phyloP scores from a whole-genome alignment of 345 rosid species.

The Hypericum androsaemum region DNA sequence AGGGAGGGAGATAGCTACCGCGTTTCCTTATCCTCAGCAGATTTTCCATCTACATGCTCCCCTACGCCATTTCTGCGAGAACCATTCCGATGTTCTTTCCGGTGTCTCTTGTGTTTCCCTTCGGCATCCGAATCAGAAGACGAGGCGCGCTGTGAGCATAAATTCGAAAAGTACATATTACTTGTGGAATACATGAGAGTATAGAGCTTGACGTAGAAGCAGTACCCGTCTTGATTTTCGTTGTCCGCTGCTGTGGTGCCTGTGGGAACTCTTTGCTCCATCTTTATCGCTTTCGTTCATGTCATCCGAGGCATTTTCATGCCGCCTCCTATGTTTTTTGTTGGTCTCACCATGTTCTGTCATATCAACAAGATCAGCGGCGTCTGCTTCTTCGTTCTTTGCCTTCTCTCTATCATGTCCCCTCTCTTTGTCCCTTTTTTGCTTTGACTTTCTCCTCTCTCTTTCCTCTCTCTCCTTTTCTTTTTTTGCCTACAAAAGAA shows the following conservation, averaged over 20 bases:
- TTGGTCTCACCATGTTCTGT: slow-evolving; percentile 39
- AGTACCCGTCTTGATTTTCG: slow-evolving; percentile 56
- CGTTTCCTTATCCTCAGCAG: slow-evolving; percentile 37
- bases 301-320: slow-evolving; percentile 35
- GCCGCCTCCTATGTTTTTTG: slow-evolving; percentile 52
- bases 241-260: slow-evolving; percentile 35
- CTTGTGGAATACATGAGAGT: background rate
- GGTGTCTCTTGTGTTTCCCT: slow-evolving; percentile 53
- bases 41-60: slow-evolving; percentile 90
- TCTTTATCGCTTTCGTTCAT: slow-evolving; percentile 45
- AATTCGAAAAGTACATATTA: background rate
- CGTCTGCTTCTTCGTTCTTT: slow-evolving; percentile 42
- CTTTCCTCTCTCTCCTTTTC: slow-evolving; percentile 62
- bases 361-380: slow-evolving; percentile 24
- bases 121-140: slow-evolving; percentile 60
- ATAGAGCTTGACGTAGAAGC: slow-evolving; percentile 1
- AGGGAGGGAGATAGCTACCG: slow-evolving; percentile 15
- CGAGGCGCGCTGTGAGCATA: slow-evolving; percentile 43
- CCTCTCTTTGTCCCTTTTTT: slow-evolving; percentile 62
- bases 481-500: slow-evolving; percentile 46
- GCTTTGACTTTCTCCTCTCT: slow-evolving; percentile 50
- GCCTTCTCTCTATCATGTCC: slow-evolving; percentile 48
- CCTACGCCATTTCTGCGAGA: slow-evolving; percentile 41
- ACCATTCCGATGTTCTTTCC: slow-evolving; percentile 48
- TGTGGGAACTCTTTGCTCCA: slow-evolving; percentile 38